Evolutionary conservation across 768 basidiomycete species (phyloP).

Genomic region (Filobasidium wieringae): DNA sequence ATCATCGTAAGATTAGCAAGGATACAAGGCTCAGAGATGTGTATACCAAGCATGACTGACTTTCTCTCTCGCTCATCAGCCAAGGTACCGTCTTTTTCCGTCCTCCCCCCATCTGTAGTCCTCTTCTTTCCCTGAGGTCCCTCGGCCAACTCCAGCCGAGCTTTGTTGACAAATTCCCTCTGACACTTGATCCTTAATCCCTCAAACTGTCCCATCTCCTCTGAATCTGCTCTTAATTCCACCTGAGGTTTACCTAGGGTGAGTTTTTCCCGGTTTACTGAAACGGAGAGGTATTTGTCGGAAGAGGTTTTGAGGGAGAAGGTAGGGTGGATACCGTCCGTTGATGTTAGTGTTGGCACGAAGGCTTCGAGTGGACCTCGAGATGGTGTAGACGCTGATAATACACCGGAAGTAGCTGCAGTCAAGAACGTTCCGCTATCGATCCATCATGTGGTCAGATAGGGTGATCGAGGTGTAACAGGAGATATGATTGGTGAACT

Average conservation of each 20-base stretch:
- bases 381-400: conserved; percentile 33
- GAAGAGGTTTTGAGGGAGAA: conserved; percentile 25
- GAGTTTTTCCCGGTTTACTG: conserved; percentile 6
- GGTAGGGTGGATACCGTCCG: conserved; percentile 20
- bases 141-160: conserved; percentile 17
- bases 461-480: background rate
- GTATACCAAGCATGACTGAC: conserved; percentile 19
- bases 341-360: conserved; percentile 16
- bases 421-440: conserved; percentile 36
- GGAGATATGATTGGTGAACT: conserved; percentile 7
- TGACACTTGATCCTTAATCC: conserved; percentile 34
- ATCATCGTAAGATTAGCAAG: background rate
- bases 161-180: conserved; percentile 35
- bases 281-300: conserved; percentile 28
- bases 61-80: conserved; percentile 36
- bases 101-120: conserved; percentile 11
- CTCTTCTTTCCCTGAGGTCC: conserved; percentile 18
- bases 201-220: conserved; percentile 15
- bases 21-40: background rate
- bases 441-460: background rate
- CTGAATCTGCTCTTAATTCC: conserved; percentile 31
- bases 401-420: conserved; percentile 30
- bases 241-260: conserved; percentile 12
- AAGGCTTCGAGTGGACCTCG: conserved; percentile 37
- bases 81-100: conserved; percentile 24